Percentiles rank a stretch among this genome's conserved stretches.
Conservation (phyloP, 1,284 basidiomycete species). For the Cystobasidium slooffiae region DNA sequence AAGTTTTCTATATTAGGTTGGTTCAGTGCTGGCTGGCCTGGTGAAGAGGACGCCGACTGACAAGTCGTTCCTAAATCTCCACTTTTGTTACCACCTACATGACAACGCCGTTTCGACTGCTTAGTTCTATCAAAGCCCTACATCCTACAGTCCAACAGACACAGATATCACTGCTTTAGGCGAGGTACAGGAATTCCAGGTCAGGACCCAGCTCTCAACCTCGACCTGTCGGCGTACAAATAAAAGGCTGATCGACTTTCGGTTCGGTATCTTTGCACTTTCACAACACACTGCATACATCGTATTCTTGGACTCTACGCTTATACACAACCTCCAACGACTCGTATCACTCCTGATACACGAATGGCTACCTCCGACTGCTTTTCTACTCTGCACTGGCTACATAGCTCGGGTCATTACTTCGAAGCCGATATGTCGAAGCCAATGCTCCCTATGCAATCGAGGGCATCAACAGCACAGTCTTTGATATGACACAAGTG, state of each 20-base stretch:
- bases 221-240: neutral
- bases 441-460: constrained; percentile 69
- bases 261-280: neutral
- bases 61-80: neutral
- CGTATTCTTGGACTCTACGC: neutral
- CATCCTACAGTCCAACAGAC: constrained; percentile 66
- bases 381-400: neutral
- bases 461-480: constrained; percentile 67
- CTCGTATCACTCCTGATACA: neutral
- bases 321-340: neutral
- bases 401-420: constrained; percentile 65
- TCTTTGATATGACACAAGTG: constrained; percentile 72
- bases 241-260: neutral
- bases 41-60: neutral
- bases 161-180: constrained; percentile 71
- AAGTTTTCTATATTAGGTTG: constrained; percentile 57
- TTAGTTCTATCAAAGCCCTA: constrained; percentile 23
- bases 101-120: neutral
- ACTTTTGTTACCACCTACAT: neutral
- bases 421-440: constrained; percentile 72
- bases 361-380: neutral
- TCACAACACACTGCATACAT: neutral
- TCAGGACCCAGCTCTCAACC: neutral
- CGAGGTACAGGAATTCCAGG: constrained; percentile 70
- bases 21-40: neutral